Evolutionary conservation across 73 alveolate species (phyloP).

Genomic region (Paramecium bursaria): DNA sequence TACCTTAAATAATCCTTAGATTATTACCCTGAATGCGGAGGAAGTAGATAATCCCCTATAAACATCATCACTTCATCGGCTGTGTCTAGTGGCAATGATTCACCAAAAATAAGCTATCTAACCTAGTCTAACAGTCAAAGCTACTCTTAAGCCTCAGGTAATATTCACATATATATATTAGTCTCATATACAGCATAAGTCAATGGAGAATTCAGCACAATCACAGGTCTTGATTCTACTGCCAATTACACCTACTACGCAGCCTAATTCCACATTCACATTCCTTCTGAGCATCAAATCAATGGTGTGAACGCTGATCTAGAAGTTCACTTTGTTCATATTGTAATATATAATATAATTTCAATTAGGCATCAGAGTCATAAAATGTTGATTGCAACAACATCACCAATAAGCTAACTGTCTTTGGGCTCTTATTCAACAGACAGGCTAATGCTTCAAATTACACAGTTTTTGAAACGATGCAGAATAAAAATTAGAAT

Average conservation of each 20-base stretch:
- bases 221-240: constrained; percentile 24
- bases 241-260: constrained; percentile 30
- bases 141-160: too few species aligned
- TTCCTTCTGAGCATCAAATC: constrained; percentile 44
- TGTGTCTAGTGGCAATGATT: too few species aligned
- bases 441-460: background rate
- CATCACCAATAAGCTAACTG: constrained; percentile 26
- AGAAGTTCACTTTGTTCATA: constrained; percentile 56
- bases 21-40: constrained; percentile 26
- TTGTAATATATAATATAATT: background rate
- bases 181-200: too few species aligned
- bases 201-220: too few species aligned
- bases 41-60: constrained; percentile 38
- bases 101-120: too few species aligned
- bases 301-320: constrained; percentile 31
- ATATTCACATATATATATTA: too few species aligned
- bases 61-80: background rate
- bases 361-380: too few species aligned
- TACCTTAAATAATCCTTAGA: background rate
- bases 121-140: too few species aligned
- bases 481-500: background rate
- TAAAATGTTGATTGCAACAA: constrained; percentile 54
- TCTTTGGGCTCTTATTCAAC: constrained; percentile 16
- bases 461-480: constrained; percentile 34
- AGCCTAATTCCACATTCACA: constrained; percentile 22